These are phyloP conservation scores for Carex myosuroides DNA, from an alignment of 176 grass and related monocot species.

Conservation along the genomic window DNA sequence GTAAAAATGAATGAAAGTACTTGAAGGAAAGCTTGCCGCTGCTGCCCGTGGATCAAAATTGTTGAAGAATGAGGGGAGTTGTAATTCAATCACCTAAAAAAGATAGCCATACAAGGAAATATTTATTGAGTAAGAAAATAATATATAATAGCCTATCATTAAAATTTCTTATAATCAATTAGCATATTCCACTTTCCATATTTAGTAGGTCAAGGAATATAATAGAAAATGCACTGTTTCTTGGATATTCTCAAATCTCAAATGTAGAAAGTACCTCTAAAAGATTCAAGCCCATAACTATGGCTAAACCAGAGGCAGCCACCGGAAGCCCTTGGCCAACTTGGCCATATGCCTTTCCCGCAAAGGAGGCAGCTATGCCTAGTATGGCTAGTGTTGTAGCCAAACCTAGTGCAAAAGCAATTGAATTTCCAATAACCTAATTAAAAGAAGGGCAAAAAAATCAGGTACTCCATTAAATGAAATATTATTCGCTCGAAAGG, in stretches of 20 bases:
- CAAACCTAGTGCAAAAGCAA: constrained; percentile 87
- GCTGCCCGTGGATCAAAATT: constrained; percentile 77
- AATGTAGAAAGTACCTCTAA: constrained; percentile 53
- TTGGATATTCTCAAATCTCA: constrained; percentile 6
- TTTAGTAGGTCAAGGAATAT: neutral
- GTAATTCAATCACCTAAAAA: constrained; percentile 72
- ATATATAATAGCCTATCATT: neutral
- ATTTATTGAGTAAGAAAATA: constrained; percentile 7
- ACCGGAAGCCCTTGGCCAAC: constrained; percentile 90
- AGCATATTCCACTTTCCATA: neutral
- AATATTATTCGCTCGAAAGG: neutral
- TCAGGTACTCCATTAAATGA: neutral
- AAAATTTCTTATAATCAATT: neutral
- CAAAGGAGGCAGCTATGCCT: constrained; percentile 92
- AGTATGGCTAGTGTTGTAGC: constrained; percentile 89
- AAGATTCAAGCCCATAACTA: constrained; percentile 95
- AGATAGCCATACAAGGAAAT: constrained; percentile 15
- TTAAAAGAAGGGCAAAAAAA: constrained; percentile 6
- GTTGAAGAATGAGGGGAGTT: constrained; percentile 91
- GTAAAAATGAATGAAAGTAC: constrained; percentile 25
- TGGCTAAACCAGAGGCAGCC: constrained; percentile 72
- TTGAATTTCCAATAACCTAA: constrained; percentile 90
- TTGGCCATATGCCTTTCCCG: constrained; percentile 94
- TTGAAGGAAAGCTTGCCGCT: constrained; percentile 81
- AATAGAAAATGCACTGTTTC: neutral